phyloP scores from a whole-genome alignment of 495 filamentous ascomycete species.

The Penicillium cosmopolitanum region DNA sequence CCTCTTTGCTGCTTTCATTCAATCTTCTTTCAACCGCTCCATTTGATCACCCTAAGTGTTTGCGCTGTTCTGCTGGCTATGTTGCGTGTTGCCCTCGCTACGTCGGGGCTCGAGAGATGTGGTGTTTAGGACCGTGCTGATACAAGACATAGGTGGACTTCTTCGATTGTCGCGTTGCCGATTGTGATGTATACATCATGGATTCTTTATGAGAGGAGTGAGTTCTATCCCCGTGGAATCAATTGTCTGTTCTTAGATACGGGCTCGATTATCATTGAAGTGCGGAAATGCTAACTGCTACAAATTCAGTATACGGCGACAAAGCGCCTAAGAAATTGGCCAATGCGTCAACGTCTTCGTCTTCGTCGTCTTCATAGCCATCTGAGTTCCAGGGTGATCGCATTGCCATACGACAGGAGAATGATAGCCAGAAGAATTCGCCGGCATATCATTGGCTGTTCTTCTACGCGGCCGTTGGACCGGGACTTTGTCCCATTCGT shows the following conservation, averaged over 20 bases:
- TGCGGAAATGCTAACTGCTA: not conserved
- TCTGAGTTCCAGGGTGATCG: not conserved
- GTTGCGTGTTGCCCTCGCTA: too few species aligned
- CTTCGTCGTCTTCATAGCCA: not conserved
- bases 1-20: not conserved
- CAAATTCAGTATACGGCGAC: not conserved
- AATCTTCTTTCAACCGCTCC: not conserved
- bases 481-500: too few species aligned
- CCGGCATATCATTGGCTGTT: too few species aligned
- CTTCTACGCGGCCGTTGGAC: too few species aligned
- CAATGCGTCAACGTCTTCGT: not conserved
- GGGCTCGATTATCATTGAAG: too few species aligned
- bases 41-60: not conserved
- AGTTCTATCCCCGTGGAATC: conserved; percentile 7
- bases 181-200: conserved; percentile 49
- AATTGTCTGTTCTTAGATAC: not conserved
- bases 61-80: too few species aligned
- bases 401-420: not conserved
- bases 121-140: too few species aligned
- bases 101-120: too few species aligned
- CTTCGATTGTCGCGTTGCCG: conserved; percentile 55
- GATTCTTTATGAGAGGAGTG: conserved; percentile 31
- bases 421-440: too few species aligned
- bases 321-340: not conserved
- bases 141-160: conserved; percentile 42